Evolutionary conservation across 306 rosid species (phyloP).

Genomic region (Pyrus pyrifolia): DNA sequence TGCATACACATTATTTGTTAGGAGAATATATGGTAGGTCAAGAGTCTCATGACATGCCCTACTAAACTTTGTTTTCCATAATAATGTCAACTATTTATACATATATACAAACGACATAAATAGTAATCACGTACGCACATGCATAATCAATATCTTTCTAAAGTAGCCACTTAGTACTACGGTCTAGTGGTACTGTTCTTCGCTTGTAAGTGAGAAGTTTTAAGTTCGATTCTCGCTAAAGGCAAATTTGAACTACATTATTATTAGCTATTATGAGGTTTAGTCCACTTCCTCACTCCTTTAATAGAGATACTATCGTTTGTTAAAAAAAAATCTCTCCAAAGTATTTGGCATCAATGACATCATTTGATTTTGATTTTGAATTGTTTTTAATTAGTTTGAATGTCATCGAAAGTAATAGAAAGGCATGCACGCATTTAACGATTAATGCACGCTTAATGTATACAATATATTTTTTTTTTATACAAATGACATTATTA

Average conservation of each 20-base stretch:
- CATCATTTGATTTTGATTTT: background rate
- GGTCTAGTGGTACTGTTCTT: no score
- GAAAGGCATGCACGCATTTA: background rate
- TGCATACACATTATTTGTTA: constrained; percentile 13
- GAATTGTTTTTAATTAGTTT: background rate
- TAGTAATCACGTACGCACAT: background rate
- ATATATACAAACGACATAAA: background rate
- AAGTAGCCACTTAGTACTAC: no score
- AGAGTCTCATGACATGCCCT: background rate
- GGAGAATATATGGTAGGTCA: constrained; percentile 27
- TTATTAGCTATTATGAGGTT: no score
- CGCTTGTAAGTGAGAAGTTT: no score
- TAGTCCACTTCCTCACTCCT: no score
- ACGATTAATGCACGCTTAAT: background rate
- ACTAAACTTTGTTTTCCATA: background rate
- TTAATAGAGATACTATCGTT: no score
- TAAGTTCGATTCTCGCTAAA: no score
- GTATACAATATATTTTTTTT: no score
- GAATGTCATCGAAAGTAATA: background rate
- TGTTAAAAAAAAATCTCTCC: no score
- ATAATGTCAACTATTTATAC: background rate
- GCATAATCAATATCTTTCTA: no score
- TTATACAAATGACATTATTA: background rate
- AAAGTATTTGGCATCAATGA: background rate
- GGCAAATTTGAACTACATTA: no score